phyloP scores from a whole-genome alignment of 495 filamentous ascomycete species.

The Hypoxylon crocopeplum region DNA sequence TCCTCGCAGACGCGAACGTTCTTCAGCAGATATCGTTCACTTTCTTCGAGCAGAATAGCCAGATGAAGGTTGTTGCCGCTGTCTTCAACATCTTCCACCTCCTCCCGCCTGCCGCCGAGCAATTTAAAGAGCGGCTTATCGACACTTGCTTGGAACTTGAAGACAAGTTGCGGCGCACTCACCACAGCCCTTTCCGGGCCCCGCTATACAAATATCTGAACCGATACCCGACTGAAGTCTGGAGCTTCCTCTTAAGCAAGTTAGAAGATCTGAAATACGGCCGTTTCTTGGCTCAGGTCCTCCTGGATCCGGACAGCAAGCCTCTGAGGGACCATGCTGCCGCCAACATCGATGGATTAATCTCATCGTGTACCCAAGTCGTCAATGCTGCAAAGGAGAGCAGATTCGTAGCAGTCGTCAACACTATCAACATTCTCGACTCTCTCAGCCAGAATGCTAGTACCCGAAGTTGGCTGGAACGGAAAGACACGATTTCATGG shows the following conservation, averaged over 20 bases:
- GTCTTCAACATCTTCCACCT: conserved; percentile 98
- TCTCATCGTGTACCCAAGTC: conserved; percentile 66
- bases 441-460: conserved; percentile 69
- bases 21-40: conserved; percentile 93
- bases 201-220: conserved; percentile 96
- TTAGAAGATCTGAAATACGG: conserved; percentile 85
- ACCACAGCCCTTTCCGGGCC: conserved; percentile 89
- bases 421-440: conserved; percentile 83
- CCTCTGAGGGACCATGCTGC: conserved; percentile 76
- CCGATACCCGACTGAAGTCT: conserved; percentile 86
- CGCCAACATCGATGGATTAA: conserved; percentile 73
- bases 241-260: conserved; percentile 75
- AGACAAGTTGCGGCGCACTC: conserved; percentile 81
- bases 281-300: conserved; percentile 92
- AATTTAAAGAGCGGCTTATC: conserved; percentile 88
- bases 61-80: conserved; percentile 90
- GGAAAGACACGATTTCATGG: conserved; percentile 72
- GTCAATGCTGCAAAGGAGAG: conserved; percentile 66
- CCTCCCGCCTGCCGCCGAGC: conserved; percentile 82
- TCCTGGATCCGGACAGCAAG: conserved; percentile 76
- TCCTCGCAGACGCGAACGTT: conserved; percentile 78
- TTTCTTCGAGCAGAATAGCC: conserved; percentile 86
- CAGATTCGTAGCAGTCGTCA: conserved; percentile 75
- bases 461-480: conserved; percentile 75
- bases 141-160: conserved; percentile 90